Conservation (phyloP, 2,329 filamentous ascomycete species). For the Penicillium sp. region DNA sequence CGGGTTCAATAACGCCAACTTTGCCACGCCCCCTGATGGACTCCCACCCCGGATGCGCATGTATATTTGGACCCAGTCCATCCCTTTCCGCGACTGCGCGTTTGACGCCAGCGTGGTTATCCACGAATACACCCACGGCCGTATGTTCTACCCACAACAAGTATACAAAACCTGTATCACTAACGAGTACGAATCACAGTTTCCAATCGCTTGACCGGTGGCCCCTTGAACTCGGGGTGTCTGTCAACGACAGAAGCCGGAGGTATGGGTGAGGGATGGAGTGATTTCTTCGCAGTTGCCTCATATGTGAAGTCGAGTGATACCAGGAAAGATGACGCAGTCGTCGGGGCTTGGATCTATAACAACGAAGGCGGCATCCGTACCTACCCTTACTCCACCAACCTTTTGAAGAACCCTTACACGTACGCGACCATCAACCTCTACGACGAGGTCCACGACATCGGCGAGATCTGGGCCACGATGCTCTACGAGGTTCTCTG, state of each 20-base stretch:
- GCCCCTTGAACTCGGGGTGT: constrained; percentile 20
- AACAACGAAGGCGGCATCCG: constrained; percentile 18
- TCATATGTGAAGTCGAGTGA: constrained; percentile 23
- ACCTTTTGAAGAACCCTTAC: constrained; percentile 15
- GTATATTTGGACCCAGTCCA: constrained; percentile 20
- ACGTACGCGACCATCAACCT: constrained; percentile 19
- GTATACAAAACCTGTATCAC: too few species aligned
- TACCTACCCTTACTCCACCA: constrained; percentile 22
- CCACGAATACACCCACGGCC: constrained; percentile 25
- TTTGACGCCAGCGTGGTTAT: constrained; percentile 25
- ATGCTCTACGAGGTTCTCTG: constrained; percentile 26
- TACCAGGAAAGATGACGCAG: constrained; percentile 14
- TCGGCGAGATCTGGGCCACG: constrained; percentile 22
- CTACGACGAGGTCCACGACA: constrained; percentile 15
- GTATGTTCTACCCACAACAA: constrained; percentile 1
- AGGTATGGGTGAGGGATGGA: constrained; percentile 27
- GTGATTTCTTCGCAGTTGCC: constrained; percentile 23
- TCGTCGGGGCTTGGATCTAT: constrained; percentile 20
- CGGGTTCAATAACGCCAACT: constrained; percentile 23
- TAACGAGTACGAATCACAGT: constrained; percentile 8
- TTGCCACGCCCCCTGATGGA: constrained; percentile 23
- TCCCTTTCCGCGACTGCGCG: constrained; percentile 13
- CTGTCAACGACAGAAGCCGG: constrained; percentile 18
- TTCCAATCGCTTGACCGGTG: constrained; percentile 23
- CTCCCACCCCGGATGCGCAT: constrained; percentile 23